Evolutionary conservation across 2,329 filamentous ascomycete genomes (phyloP).

Genomic region (Talaromyces sp.): DNA sequence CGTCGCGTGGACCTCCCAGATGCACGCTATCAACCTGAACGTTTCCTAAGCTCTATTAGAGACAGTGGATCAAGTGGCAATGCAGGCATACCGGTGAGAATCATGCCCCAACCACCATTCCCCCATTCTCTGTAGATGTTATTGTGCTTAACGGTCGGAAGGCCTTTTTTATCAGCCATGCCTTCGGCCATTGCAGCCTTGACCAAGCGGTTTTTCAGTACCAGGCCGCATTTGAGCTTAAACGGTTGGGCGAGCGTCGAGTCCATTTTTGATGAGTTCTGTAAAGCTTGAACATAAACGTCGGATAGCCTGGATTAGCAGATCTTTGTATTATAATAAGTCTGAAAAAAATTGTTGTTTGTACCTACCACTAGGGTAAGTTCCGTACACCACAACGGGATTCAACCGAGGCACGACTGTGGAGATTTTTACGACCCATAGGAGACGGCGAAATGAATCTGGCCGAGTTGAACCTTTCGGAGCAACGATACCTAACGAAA

Average conservation of each 20-base stretch:
- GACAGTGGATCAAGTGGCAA: background rate
- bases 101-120: constrained; percentile 40
- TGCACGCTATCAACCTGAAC: constrained; percentile 47
- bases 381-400: background rate
- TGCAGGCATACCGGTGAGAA: constrained; percentile 40
- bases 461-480: background rate
- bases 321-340: no score
- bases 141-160: background rate
- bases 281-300: background rate
- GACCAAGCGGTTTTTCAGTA: constrained; percentile 10
- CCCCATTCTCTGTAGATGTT: constrained; percentile 51
- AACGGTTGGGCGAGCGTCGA: constrained; percentile 8
- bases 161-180: background rate
- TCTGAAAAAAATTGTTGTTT: no score
- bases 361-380: background rate
- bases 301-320: background rate
- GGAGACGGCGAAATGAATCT: background rate
- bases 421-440: background rate
- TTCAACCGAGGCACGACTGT: background rate
- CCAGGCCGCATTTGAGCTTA: constrained; percentile 7
- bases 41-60: constrained; percentile 26
- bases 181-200: constrained; percentile 13
- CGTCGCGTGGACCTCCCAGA: constrained; percentile 33
- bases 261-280: background rate
- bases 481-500: background rate